Conservation (phyloP, 106 monocot genomes). For the Dendrobium chrysotoxum region DNA sequence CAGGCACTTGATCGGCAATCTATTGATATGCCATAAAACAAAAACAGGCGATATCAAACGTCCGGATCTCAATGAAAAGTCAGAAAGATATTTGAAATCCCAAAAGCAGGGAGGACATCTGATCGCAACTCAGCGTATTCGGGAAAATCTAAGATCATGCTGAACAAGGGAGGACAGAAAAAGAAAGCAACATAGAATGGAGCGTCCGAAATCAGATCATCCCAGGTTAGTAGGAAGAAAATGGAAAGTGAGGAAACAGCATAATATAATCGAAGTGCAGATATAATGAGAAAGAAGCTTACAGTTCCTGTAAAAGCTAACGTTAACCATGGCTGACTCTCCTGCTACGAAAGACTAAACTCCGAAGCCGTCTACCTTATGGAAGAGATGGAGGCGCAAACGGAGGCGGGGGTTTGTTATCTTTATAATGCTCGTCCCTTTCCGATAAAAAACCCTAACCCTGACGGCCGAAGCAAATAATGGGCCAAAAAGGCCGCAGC, state of each 20-base stretch:
- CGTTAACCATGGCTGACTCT: constrained; percentile 55
- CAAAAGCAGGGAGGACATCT: not conserved
- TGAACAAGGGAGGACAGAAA: not conserved
- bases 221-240: not conserved
- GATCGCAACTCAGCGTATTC: not conserved
- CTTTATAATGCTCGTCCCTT: not conserved
- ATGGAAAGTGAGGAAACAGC: not conserved
- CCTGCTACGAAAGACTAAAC: not conserved
- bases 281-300: constrained; percentile 3
- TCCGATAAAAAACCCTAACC: not conserved
- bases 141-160: not conserved
- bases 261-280: not conserved
- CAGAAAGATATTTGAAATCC: not conserved
- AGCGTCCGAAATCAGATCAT: not conserved
- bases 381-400: no score
- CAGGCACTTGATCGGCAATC: not conserved
- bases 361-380: not conserved
- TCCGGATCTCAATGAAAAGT: not conserved
- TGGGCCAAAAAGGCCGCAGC: no score
- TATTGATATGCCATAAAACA: not conserved
- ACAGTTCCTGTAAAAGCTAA: constrained; percentile 69
- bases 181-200: not conserved
- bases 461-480: not conserved
- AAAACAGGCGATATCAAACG: not conserved
- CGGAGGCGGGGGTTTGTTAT: not conserved